Conservation (phyloP, 805 yeast species). For the Metschnikowia vanudenii region DNA sequence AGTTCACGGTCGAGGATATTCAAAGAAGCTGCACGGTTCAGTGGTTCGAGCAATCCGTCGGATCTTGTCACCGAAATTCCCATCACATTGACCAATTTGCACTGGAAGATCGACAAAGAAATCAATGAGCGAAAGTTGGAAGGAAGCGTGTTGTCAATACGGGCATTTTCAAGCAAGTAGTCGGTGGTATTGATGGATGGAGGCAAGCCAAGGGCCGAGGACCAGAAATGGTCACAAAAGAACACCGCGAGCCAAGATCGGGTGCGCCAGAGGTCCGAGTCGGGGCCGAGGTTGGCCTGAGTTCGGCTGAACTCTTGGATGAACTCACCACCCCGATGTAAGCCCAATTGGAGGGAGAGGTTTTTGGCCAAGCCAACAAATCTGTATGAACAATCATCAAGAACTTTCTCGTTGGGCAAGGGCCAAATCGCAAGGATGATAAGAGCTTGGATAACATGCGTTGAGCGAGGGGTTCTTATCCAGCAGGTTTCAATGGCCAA, state of each 20-base stretch:
- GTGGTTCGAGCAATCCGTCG: conserved; percentile 84
- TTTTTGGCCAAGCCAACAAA: conserved; percentile 85
- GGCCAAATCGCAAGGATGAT: conserved; percentile 90
- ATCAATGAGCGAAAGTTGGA: conserved; percentile 69
- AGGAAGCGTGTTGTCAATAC: conserved; percentile 65
- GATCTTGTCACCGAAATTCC: conserved; percentile 83
- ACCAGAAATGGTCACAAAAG: conserved; percentile 88
- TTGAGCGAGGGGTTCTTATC: conserved; percentile 89
- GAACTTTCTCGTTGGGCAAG: conserved; percentile 83
- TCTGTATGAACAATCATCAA: conserved; percentile 89
- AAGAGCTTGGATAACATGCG: conserved; percentile 89
- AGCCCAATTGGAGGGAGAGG: conserved; percentile 79
- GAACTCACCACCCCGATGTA: conserved; percentile 85
- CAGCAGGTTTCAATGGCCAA: conserved; percentile 90
- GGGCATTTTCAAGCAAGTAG: conserved; percentile 74
- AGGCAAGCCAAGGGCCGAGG: conserved; percentile 82
- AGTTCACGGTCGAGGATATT: conserved; percentile 77
- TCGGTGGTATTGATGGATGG: conserved; percentile 79
- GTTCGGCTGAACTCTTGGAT: conserved; percentile 88
- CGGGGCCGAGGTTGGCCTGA: conserved; percentile 77
- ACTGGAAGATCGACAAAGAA: conserved; percentile 75
- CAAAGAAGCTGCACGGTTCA: conserved; percentile 75
- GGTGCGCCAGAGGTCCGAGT: conserved; percentile 93
- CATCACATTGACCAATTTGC: conserved; percentile 79
- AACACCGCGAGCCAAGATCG: conserved; percentile 89